Evolutionary conservation across 805 yeast genomes (phyloP), one percentile per base, ranked within the genome.

Genomic region (Zygoascus ofunaensis): DNA sequence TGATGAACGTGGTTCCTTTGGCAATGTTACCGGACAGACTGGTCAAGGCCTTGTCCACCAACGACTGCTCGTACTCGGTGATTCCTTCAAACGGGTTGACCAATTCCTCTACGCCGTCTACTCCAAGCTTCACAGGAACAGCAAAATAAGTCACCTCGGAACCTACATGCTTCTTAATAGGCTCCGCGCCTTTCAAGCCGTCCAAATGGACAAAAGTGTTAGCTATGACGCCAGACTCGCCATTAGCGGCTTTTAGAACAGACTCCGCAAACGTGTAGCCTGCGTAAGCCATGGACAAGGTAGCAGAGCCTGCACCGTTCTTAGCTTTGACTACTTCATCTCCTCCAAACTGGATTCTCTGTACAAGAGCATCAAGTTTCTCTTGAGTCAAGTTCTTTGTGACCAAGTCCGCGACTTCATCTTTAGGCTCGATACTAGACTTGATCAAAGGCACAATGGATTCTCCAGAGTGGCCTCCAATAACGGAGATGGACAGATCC

Each of bases 251-350:
- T 54, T 61, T 58, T 45, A 69, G 62, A 34, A 68, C 66, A 51
- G 82, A 70, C 61, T 76, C 80, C 24, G 87, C 83, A 62, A 87
- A 82, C 55, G 80, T 74, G 71, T 76, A 85, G 30, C 94, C 96
- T 30, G 96, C 95, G 57, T 80, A 82, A 7, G 97, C 97, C 97
- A 89, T 90, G 24, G 95, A 84, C 54, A 89, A 73, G 32, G 97
- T 89, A 46, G 97, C 97, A 40, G 95, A 85, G 34, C 97, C 97
- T 42, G 80, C 80, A 52, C 97, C 97, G 57, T 85, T 82, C 71
- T 89, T 89, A 45, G 97, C 97, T 69, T 83, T 73, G 52, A 89
- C 97, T 39, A 89, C 95, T 67, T 90, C 97, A 63, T 89, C 97
- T 61, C 97, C 97, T 50, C 94, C 95, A 56, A 82, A 87, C 70